Evolutionary conservation across 176 grass and related monocot genomes (phyloP), one percentile per base, ranked within the genome.

Genomic region (Cenchrus fungigraminus): DNA sequence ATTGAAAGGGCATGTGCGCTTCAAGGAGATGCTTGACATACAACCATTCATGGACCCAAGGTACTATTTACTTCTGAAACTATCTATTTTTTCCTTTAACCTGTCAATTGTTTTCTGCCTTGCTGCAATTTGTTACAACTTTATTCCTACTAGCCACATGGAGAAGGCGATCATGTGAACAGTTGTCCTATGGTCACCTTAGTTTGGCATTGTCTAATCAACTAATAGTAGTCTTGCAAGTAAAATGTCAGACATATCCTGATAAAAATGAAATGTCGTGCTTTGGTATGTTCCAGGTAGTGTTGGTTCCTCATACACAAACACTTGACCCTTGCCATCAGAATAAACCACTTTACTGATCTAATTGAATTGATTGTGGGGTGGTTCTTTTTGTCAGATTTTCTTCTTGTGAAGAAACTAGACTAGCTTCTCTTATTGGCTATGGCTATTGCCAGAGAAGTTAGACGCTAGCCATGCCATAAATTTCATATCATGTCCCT

Each of bases 21-120:
- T 99, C 79, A 89, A 92, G 42, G 97, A 99, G 89, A 91, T 56
- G 17, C 86, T 99, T 52, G 93, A 96, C 90, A 78, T 99, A 77
- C 89, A 62, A 51, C 93, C 89, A 45, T 99, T 81, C 71, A 80
- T 99, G 72, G 91, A 94, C 69, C 80, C 83, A 51, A 99, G 97
- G 97, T 99, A 96, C 53, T 65, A 47, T 79, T 73, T 61, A 34
- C 60, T 43, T 42, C 60, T 75, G 43, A 56, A 74, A 83, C 8
- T 37, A 46, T 54, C 10, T 31, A 51, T 43, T 28, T 47, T 86
- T 28, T 62, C 53, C 51, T 44, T 4, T 31, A 63, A 78, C 31
- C 50, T 73, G 28, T 16, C 71, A 74, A 55, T 17, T 74, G 7
- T 31, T 54, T 74, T 54, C 49, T 74, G 72, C 28, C 34, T 55